phyloP scores from a whole-genome alignment of 768 basidiomycete species.

The Phaffia australis region DNA sequence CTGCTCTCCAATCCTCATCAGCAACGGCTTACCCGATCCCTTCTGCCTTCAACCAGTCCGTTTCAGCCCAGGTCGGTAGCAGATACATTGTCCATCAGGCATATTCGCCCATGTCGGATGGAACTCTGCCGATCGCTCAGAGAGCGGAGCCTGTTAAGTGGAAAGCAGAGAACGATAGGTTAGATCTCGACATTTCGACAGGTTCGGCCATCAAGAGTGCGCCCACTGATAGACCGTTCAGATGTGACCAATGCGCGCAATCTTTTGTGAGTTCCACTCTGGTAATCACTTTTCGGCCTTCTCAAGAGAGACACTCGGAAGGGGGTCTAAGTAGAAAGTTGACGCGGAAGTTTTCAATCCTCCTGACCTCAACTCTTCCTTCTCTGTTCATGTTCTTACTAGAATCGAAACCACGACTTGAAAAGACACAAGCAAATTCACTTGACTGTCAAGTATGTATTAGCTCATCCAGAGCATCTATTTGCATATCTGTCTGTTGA shows the following conservation, averaged over 20 bases:
- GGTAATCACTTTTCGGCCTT: not conserved
- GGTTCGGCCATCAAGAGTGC: too few relatives aligned
- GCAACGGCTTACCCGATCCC: too few relatives aligned
- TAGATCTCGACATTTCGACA: not conserved
- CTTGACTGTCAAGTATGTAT: slow-evolving; percentile 37
- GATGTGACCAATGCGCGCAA: slow-evolving; percentile 39
- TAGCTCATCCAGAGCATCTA: too few relatives aligned
- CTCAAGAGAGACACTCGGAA: not conserved
- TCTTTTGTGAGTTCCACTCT: slow-evolving; percentile 34
- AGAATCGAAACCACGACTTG: slow-evolving; percentile 40
- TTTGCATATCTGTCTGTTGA: too few relatives aligned
- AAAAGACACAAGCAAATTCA: slow-evolving; percentile 40
- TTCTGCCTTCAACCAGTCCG: too few relatives aligned
- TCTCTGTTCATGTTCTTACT: not conserved
- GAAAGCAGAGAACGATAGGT: not conserved
- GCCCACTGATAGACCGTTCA: slow-evolving; percentile 35
- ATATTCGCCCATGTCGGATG: not conserved
- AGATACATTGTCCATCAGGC: too few relatives aligned
- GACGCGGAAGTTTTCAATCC: not conserved
- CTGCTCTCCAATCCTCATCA: too few relatives aligned
- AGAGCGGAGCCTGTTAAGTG: not conserved
- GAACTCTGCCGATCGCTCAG: not conserved
- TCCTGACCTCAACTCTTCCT: not conserved
- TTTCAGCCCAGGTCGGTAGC: too few relatives aligned
- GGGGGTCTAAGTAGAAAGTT: not conserved